Evolutionary conservation across 2,329 filamentous ascomycete genomes (phyloP), one percentile per base, ranked within the genome.

Genomic region (Fusarium cyanostomum): DNA sequence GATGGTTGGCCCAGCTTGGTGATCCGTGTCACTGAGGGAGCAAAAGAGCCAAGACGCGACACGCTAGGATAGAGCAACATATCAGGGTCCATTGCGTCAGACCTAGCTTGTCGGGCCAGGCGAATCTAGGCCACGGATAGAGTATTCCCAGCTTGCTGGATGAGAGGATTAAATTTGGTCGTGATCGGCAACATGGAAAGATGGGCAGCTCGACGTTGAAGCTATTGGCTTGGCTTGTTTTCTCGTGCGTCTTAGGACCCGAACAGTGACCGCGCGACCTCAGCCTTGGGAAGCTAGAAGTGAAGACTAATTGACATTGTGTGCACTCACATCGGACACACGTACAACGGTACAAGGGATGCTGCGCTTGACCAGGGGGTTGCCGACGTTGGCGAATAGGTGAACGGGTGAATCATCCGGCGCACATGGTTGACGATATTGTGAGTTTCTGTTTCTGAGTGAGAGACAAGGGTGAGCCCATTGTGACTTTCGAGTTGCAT

Each of bases 51-150:
- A 33, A 52, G 8, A 52, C n/a, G 39, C 46, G 43, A 35, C 33
- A 50, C 56, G 57, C 60, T 61, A 56, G 35, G 43, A 69, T 60
- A 15, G 61, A 62, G 56, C 54, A 71, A 71, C 69, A 57, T 51
- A 30, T 65, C 59, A 62, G 45, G 66, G 64, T 59, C 34, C 27
- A 64, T 70, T 57, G 68, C 64, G 68, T 61, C 56, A 70, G 64
- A 57, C 30, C 34, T 42, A 51, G 39, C 45, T 48, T 58, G 28
- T 43, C 37, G 39, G 38, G 26, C 37, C 38, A 28, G 49, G 18
- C 34, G 42, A 21, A 59, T 67, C 61, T 33, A 48, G 50, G 56
- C 51, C 48, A 27, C 18, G 28, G 18, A 53, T 44, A 12, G 7
- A 49, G 28, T 21, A 15, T 28, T 57, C 24, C 15, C 43, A 49